phyloP scores from a whole-genome alignment of 768 basidiomycete species.

The Rhizopogon vulgaris region DNA sequence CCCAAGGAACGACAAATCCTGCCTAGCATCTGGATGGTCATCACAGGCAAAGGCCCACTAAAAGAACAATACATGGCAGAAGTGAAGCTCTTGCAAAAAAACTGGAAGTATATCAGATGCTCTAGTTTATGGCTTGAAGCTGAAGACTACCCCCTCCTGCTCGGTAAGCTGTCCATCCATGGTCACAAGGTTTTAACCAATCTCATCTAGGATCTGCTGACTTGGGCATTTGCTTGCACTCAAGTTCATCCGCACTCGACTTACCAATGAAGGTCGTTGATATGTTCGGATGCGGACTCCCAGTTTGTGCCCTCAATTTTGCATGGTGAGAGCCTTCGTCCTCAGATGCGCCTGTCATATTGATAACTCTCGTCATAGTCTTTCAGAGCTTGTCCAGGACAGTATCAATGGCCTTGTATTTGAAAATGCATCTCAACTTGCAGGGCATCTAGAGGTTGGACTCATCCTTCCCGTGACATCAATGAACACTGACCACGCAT shows the following conservation, averaged over 20 bases:
- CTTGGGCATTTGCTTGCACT: slow-evolving; percentile 85
- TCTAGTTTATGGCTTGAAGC: slow-evolving; percentile 85
- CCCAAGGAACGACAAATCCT: slow-evolving; percentile 29
- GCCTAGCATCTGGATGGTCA: slow-evolving; percentile 74
- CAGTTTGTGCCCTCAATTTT: slow-evolving; percentile 88
- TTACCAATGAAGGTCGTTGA: slow-evolving; percentile 99
- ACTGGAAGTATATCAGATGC: slow-evolving; percentile 75
- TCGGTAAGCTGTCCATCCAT: slow-evolving; percentile 46
- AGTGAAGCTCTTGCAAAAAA: slow-evolving; percentile 48
- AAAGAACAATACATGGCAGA: slow-evolving; percentile 67
- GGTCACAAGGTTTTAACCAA: neutral
- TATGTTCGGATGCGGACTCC: slow-evolving; percentile 96
- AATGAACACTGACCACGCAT: neutral
- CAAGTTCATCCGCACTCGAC: slow-evolving; percentile 85
- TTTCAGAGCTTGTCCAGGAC: slow-evolving; percentile 82
- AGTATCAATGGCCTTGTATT: slow-evolving; percentile 84
- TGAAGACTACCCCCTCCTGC: slow-evolving; percentile 80
- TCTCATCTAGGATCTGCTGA: slow-evolving; percentile 71
- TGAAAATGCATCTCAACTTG: slow-evolving; percentile 56
- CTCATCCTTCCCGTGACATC: neutral
- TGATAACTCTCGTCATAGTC: slow-evolving; percentile 34
- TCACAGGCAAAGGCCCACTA: slow-evolving; percentile 89
- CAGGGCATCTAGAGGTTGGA: slow-evolving; percentile 55
- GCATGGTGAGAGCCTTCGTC: slow-evolving; percentile 52
- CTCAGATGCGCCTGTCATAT: neutral